Conservation (phyloP, 164 flowering plant species). For the Magnolia sinica region DNA sequence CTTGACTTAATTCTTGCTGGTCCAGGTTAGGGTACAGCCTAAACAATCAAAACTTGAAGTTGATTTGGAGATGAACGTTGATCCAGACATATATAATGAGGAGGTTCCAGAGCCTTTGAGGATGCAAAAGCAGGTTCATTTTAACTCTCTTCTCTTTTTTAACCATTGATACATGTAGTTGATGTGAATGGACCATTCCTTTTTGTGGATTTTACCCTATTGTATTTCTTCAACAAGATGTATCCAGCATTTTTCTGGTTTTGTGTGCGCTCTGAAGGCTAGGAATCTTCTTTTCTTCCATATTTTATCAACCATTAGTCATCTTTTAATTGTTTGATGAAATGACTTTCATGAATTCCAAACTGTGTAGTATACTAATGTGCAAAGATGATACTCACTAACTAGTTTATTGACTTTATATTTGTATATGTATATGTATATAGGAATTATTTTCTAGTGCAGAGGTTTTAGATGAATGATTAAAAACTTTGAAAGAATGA, state of each 20-base stretch:
- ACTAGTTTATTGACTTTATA: too few species aligned
- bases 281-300: background rate
- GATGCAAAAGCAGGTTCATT: constrained; percentile 55
- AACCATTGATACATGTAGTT: background rate
- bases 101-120: constrained; percentile 14
- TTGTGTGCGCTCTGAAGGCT: background rate
- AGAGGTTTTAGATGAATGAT: too few species aligned
- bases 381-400: too few species aligned
- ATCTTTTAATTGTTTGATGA: too few species aligned
- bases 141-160: background rate
- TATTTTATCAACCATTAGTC: too few species aligned
- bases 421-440: too few species aligned
- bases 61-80: constrained; percentile 53
- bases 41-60: constrained; percentile 48
- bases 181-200: background rate
- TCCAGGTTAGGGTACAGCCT: constrained; percentile 73
- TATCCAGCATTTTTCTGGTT: background rate
- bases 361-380: too few species aligned
- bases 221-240: background rate
- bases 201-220: too few species aligned
- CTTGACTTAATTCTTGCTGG: background rate
- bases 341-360: too few species aligned
- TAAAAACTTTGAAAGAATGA: too few species aligned
- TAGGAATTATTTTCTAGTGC: too few species aligned
- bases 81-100: constrained; percentile 26